phyloP scores from a whole-genome alignment of 2,329 filamentous ascomycete species.

The Microcera coccophila region DNA sequence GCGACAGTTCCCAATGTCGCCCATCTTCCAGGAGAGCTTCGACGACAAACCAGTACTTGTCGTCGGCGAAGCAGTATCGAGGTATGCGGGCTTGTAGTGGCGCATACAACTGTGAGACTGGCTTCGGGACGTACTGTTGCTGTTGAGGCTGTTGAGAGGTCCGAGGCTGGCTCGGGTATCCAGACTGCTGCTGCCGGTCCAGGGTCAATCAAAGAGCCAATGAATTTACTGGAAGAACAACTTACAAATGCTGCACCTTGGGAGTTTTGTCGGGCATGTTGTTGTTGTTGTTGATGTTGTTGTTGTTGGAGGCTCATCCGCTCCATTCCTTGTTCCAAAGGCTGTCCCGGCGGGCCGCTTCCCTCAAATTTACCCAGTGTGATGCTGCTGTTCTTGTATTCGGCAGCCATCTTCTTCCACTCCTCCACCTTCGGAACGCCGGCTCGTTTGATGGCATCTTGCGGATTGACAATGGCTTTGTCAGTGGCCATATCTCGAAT shows the following conservation, averaged over 20 bases:
- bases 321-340: conserved; percentile 68
- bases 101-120: conserved; percentile 59
- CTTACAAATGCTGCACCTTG: conserved; percentile 29
- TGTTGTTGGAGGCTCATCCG: conserved; percentile 66
- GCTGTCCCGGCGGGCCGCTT: conserved; percentile 38
- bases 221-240: neutral
- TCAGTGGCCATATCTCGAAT: conserved; percentile 91
- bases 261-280: conserved; percentile 22
- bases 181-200: conserved; percentile 28
- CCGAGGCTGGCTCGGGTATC: conserved; percentile 22
- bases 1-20: conserved; percentile 84
- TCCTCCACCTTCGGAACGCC: conserved; percentile 94
- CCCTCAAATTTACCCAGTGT: conserved; percentile 85
- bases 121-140: conserved; percentile 34
- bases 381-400: conserved; percentile 99
- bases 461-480: conserved; percentile 72
- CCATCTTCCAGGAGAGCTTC: conserved; percentile 88
- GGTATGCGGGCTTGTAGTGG: conserved; percentile 83
- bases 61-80: conserved; percentile 90
- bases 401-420: conserved; percentile 99
- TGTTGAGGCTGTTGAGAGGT: conserved; percentile 35
- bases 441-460: conserved; percentile 80
- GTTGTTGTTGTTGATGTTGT: conserved; percentile 34
- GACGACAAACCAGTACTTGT: conserved; percentile 99
- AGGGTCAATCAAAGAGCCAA: neutral